A percentile compares a stretch with the other conserved stretches of the same genome.
phyloP scores from a whole-genome alignment of 1,139 yeast species.

The Magnusiomyces tetraspermus region DNA sequence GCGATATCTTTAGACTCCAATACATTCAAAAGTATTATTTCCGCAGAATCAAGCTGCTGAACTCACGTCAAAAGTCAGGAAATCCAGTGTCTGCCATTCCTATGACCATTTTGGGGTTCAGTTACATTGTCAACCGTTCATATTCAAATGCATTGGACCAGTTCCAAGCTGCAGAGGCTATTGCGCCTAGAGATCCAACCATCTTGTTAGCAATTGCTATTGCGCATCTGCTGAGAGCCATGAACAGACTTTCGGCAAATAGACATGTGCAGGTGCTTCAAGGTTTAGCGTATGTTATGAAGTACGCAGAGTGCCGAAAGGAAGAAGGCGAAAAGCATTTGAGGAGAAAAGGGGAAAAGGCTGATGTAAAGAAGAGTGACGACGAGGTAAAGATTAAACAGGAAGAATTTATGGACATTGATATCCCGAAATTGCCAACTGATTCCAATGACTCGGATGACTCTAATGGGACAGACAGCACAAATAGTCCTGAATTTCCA shows the following conservation, averaged over 20 bases:
- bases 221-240: slow-evolving; percentile 81
- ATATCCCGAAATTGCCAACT: background rate
- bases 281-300: slow-evolving; percentile 68
- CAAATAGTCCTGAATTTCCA: no score
- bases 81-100: background rate
- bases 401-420: background rate
- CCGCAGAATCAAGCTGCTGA: background rate
- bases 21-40: background rate
- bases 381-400: background rate
- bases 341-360: background rate
- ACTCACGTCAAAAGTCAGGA: background rate
- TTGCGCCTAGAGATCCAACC: slow-evolving; percentile 61
- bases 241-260: slow-evolving; percentile 80
- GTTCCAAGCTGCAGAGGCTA: slow-evolving; percentile 43
- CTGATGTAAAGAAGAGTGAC: background rate
- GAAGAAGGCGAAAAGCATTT: slow-evolving; percentile 6
- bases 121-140: slow-evolving; percentile 22
- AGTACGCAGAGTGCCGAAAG: slow-evolving; percentile 48
- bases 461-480: slow-evolving; percentile 24
- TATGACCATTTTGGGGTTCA: slow-evolving; percentile 33
- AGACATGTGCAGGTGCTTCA: slow-evolving; percentile 82
- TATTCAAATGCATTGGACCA: slow-evolving; percentile 22
- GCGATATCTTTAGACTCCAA: background rate
- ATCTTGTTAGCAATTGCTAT: slow-evolving; percentile 65
- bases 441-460: slow-evolving; percentile 18